Evolutionary conservation across 192 early-diverging fungal genomes (phyloP).

Genomic region (Geosiphon pyriformis): DNA sequence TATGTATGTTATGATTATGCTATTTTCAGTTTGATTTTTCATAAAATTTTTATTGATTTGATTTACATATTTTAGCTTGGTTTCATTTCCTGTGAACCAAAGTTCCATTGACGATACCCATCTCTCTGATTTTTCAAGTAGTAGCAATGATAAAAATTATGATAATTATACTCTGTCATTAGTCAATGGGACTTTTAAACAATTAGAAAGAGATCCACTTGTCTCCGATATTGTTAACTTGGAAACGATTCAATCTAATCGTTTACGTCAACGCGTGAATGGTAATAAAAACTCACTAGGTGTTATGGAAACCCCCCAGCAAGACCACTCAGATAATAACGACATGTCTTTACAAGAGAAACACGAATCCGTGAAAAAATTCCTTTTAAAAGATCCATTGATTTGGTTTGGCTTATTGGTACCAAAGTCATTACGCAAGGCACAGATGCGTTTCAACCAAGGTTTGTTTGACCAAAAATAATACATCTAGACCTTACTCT

Average conservation of each 20-base stretch:
- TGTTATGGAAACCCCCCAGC: not conserved
- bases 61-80: not conserved
- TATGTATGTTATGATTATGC: slow-evolving; percentile 1
- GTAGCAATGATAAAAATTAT: not conserved
- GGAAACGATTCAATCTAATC: not conserved
- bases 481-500: not conserved
- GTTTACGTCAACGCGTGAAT: slow-evolving; percentile 5
- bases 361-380: slow-evolving; percentile 3
- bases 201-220: not conserved
- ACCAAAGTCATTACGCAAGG: slow-evolving; percentile 31
- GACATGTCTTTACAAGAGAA: not conserved
- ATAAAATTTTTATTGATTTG: not conserved
- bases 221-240: not conserved
- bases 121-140: not conserved
- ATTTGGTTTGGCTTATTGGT: slow-evolving; percentile 47
- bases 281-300: too few relatives aligned
- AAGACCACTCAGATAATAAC: not conserved
- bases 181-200: not conserved
- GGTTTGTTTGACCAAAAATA: slow-evolving; percentile 18
- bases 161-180: not conserved
- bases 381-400: slow-evolving; percentile 28
- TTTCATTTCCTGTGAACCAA: not conserved
- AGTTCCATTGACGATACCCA: not conserved
- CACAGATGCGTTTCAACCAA: slow-evolving; percentile 34
- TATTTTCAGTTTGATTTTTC: not conserved